Conservation (phyloP, 345 rosid species). For the Atalantia buxifolia region DNA sequence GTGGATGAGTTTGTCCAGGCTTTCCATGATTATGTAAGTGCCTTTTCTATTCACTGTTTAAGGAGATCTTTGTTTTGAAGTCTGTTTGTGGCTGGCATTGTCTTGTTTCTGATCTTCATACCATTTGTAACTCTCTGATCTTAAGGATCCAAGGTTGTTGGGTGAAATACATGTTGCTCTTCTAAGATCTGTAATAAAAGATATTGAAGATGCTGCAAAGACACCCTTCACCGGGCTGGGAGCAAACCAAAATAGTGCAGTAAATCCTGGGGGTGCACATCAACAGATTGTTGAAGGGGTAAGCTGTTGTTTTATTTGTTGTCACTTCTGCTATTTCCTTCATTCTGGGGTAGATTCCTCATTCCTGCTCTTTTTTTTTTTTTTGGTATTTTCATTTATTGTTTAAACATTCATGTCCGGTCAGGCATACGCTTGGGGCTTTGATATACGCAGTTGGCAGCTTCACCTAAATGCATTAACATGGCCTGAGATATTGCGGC, state of each 20-base stretch:
- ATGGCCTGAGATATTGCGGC: constrained; percentile 93
- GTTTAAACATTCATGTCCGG: neutral
- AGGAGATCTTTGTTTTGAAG: constrained; percentile 4
- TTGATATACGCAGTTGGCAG: constrained; percentile 78
- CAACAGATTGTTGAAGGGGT: constrained; percentile 90
- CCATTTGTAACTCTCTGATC: constrained; percentile 14
- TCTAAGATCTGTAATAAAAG: constrained; percentile 66
- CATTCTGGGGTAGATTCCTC: neutral
- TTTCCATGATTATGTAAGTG: constrained; percentile 79
- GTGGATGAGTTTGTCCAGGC: constrained; percentile 90
- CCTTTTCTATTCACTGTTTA: neutral
- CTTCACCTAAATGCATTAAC: constrained; percentile 67
- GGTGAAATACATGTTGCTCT: constrained; percentile 83
- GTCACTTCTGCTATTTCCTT: neutral
- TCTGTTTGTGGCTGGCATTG: neutral
- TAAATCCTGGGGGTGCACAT: constrained; percentile 86
- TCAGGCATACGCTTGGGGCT: constrained; percentile 96
- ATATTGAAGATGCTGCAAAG: constrained; percentile 77
- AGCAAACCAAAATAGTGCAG: constrained; percentile 55
- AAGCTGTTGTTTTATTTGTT: constrained; percentile 22
- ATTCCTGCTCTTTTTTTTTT: neutral
- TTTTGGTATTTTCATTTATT: neutral
- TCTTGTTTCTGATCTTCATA: neutral
- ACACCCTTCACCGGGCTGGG: constrained; percentile 54
- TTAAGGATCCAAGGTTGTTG: constrained; percentile 75